Evolutionary conservation across 345 rosid species (phyloP).

Genomic region (Mallotus nudiflorus): DNA sequence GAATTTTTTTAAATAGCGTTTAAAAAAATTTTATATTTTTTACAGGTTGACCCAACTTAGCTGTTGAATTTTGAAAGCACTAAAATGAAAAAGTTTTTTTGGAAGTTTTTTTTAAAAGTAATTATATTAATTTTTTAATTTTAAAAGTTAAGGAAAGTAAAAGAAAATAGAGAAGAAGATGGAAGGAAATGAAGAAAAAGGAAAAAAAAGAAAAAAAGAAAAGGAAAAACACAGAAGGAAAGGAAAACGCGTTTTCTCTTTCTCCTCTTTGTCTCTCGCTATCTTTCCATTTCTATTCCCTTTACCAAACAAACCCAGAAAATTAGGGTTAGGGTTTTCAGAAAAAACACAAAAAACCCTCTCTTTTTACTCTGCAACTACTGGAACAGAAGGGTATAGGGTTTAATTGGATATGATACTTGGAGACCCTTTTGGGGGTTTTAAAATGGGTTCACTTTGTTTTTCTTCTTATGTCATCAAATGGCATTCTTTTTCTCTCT

Average conservation of each 20-base stretch:
- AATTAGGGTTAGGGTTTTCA: slow-evolving; percentile 38
- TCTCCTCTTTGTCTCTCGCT: slow-evolving; percentile 24
- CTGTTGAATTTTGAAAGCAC: too few relatives aligned
- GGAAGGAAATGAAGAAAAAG: slow-evolving; percentile 2
- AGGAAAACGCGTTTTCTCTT: background rate
- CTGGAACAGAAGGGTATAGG: slow-evolving; percentile 16
- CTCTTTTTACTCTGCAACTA: slow-evolving; percentile 9
- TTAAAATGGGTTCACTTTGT: slow-evolving; percentile 45
- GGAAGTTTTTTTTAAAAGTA: too few relatives aligned
- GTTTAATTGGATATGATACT: background rate
- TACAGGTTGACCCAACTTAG: too few relatives aligned
- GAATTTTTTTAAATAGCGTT: too few relatives aligned
- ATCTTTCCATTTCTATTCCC: background rate
- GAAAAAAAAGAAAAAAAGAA: slow-evolving; percentile 4
- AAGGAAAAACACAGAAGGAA: slow-evolving; percentile 27
- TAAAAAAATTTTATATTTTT: too few relatives aligned
- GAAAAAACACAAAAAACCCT: background rate
- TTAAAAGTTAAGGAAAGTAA: background rate
- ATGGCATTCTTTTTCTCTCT: slow-evolving; percentile 44
- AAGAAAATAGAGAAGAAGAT: slow-evolving; percentile 4
- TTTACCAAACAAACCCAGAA: slow-evolving; percentile 4
- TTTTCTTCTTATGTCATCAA: slow-evolving; percentile 45
- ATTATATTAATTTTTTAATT: too few relatives aligned
- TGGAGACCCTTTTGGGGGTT: slow-evolving; percentile 32
- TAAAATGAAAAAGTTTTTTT: too few relatives aligned